Percentiles rank a stretch among this genome's conserved stretches.
Conservation (phyloP, 2,329 filamentous ascomycete genomes). For the Scedosporium minutisporum region DNA sequence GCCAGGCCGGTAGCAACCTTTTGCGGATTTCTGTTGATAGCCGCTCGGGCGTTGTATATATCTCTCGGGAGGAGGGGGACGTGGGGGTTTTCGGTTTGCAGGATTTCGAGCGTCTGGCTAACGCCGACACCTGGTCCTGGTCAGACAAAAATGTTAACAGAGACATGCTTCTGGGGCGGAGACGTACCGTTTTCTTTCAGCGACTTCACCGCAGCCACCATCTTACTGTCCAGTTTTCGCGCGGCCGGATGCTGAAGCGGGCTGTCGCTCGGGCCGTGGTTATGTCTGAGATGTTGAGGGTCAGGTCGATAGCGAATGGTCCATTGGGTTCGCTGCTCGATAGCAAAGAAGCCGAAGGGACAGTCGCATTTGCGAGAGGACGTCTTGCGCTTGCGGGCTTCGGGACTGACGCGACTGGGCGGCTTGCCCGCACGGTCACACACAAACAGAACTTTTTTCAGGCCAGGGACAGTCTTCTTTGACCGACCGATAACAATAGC, state of each 20-base stretch:
- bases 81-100: slow-evolving; percentile 54
- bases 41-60: slow-evolving; percentile 58
- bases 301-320: slow-evolving; percentile 56
- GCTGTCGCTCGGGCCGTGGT: slow-evolving; percentile 57
- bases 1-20: slow-evolving; percentile 51
- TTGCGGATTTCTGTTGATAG: slow-evolving; percentile 55
- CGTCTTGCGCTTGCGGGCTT: slow-evolving; percentile 55
- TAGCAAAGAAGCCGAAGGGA: slow-evolving; percentile 60
- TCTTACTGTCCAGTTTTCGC: slow-evolving; percentile 56
- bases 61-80: slow-evolving; percentile 54
- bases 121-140: slow-evolving; percentile 48
- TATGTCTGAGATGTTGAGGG: slow-evolving; percentile 47
- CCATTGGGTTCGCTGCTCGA: slow-evolving; percentile 59
- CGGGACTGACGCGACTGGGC: slow-evolving; percentile 50
- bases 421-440: slow-evolving; percentile 57
- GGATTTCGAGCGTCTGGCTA: slow-evolving; percentile 55
- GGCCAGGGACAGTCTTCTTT: slow-evolving; percentile 56
- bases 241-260: slow-evolving; percentile 57
- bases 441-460: slow-evolving; percentile 60
- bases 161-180: slow-evolving; percentile 4
- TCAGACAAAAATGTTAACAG: slow-evolving; percentile 18
- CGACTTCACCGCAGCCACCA: slow-evolving; percentile 57
- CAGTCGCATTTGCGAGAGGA: slow-evolving; percentile 62
- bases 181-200: slow-evolving; percentile 55
- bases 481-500: slow-evolving; percentile 59